These are phyloP conservation scores for Piromyces sp. DNA, from an alignment of 192 early-diverging fungal species.

Conservation along the genomic window DNA sequence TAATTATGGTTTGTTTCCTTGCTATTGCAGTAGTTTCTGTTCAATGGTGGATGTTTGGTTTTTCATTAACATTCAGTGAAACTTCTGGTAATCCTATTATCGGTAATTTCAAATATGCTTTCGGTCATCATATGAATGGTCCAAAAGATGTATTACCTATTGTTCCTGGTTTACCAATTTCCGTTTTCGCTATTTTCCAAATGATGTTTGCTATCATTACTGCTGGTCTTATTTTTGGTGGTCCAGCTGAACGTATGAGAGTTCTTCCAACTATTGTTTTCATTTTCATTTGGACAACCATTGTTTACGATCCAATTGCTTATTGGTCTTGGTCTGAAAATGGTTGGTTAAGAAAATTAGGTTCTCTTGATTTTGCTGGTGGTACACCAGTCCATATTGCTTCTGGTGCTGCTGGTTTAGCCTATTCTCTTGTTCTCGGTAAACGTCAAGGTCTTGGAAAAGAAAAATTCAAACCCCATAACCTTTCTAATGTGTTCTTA, in stretches of 20 bases:
- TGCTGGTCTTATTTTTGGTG: constrained; percentile 49
- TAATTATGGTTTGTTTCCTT: constrained; percentile 69
- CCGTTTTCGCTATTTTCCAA: constrained; percentile 53
- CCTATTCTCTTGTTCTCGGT: constrained; percentile 65
- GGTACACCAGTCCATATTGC: constrained; percentile 73
- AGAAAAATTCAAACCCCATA: constrained; percentile 59
- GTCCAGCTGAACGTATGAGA: constrained; percentile 55
- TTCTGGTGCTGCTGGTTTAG: constrained; percentile 64
- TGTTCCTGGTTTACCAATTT: constrained; percentile 39
- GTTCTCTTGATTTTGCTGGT: constrained; percentile 69
- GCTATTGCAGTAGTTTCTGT: constrained; percentile 71
- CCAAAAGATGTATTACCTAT: constrained; percentile 23
- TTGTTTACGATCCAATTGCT: constrained; percentile 48
- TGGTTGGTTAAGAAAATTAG: constrained; percentile 59
- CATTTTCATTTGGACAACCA: constrained; percentile 46
- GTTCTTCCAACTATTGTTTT: constrained; percentile 35
- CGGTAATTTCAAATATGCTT: constrained; percentile 42
- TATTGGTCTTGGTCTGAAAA: constrained; percentile 69
- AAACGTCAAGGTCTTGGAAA: constrained; percentile 47
- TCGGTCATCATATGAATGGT: constrained; percentile 36
- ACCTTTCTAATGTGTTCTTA: constrained; percentile 64
- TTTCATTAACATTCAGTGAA: constrained; percentile 47
- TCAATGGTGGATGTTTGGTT: constrained; percentile 44
- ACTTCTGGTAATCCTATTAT: constrained; percentile 50
- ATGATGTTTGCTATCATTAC: constrained; percentile 65